phyloP scores from a whole-genome alignment of 805 yeast species.

The Wickerhamiella shivajii region DNA sequence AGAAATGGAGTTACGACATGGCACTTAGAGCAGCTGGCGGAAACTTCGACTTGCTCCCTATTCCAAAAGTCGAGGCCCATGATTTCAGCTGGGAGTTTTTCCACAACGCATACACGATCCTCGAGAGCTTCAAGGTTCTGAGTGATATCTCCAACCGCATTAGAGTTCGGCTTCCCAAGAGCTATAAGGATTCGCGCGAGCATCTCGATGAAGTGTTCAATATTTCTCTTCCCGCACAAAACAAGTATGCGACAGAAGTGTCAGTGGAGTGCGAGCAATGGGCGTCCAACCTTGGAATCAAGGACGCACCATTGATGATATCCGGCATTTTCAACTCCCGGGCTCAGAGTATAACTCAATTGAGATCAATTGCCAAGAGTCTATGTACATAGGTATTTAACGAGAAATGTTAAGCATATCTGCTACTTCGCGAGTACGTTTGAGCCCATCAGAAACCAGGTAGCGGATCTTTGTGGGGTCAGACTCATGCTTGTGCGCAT shows the following conservation, averaged over 20 bases:
- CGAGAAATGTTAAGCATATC: conserved; percentile 12
- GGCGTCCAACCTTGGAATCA: background rate
- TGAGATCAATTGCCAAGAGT: too few species aligned
- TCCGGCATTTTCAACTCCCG: background rate
- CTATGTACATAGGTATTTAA: too few species aligned
- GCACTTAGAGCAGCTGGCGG: too few species aligned
- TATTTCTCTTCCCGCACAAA: too few species aligned
- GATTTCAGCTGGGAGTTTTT: conserved; percentile 17
- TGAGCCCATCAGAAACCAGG: conserved; percentile 23
- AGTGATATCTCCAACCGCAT: background rate
- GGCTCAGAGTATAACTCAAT: too few species aligned
- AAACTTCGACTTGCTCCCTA: too few species aligned
- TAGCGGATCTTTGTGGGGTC: conserved; percentile 27
- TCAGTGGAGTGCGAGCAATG: conserved; percentile 1
- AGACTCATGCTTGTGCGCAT: conserved; percentile 17
- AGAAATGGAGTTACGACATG: conserved; percentile 25
- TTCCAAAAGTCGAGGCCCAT: background rate
- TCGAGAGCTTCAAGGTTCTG: conserved; percentile 18
- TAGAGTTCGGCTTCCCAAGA: background rate
- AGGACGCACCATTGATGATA: background rate
- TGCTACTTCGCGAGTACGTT: conserved; percentile 22
- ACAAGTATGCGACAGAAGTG: background rate
- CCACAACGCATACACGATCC: conserved; percentile 18
- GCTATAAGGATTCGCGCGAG: background rate
- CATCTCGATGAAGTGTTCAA: background rate